These are phyloP conservation scores for Kwoniella sp. DNA, from an alignment of 768 basidiomycete species.

Conservation along the genomic window DNA sequence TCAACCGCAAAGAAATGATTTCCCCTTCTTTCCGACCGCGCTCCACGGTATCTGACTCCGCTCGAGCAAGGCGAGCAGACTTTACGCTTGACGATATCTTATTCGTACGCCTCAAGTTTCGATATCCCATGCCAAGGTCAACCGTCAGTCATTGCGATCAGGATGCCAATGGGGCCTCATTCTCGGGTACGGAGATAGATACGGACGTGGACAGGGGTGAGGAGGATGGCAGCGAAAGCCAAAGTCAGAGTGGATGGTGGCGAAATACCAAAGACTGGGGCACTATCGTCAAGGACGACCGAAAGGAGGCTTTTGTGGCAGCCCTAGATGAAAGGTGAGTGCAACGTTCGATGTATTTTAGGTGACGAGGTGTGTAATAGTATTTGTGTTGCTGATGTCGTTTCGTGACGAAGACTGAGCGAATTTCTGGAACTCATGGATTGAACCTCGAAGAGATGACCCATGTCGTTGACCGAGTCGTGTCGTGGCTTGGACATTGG, in stretches of 20 bases:
- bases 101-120: not conserved
- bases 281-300: not conserved
- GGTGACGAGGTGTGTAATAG: no score
- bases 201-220: not conserved
- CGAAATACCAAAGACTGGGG: slow-evolving; percentile 1
- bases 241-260: slow-evolving; percentile 4
- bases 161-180: not conserved
- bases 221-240: not conserved
- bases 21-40: no score
- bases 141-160: not conserved
- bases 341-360: no score
- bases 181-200: not conserved
- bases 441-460: not conserved
- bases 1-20: no score
- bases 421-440: not conserved
- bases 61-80: no score
- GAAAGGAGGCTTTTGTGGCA: not conserved
- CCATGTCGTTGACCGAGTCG: no score
- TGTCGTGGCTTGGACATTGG: no score
- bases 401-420: not conserved
- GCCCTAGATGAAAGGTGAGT: not conserved
- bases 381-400: not conserved
- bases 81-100: no score
- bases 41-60: no score
- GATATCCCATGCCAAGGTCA: not conserved